These are phyloP conservation scores for Alternaria gansuensis DNA, from an alignment of 2,329 filamentous ascomycete species.

Conservation along the genomic window DNA sequence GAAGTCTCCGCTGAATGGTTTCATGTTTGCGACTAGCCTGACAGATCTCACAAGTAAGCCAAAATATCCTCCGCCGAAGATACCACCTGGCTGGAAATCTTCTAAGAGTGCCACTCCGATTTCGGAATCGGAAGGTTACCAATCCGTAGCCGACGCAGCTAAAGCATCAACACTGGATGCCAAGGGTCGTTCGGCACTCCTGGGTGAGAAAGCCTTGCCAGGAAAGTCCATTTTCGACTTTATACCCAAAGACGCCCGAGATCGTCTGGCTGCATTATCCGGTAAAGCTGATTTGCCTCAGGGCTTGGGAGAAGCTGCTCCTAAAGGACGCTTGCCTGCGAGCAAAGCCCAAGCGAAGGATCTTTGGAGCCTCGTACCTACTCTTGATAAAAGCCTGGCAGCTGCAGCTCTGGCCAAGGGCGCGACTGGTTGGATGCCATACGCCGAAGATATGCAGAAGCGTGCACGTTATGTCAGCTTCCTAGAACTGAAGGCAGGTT, in stretches of 20 bases:
- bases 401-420: conserved; percentile 58
- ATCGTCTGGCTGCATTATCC: conserved; percentile 77
- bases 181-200: conserved; percentile 75
- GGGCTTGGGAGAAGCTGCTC: conserved; percentile 75
- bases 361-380: conserved; percentile 59
- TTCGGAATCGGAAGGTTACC: conserved; percentile 52
- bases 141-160: conserved; percentile 79
- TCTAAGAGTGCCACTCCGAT: conserved; percentile 49
- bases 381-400: conserved; percentile 54
- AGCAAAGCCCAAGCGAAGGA: conserved; percentile 68
- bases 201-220: conserved; percentile 82
- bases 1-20: conserved; percentile 79
- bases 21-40: conserved; percentile 69
- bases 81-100: conserved; percentile 79
- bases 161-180: conserved; percentile 79
- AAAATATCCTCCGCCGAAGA: conserved; percentile 70
- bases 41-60: conserved; percentile 54
- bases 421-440: conserved; percentile 77
- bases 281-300: conserved; percentile 80
- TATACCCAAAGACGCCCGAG: conserved; percentile 78
- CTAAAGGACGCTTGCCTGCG: conserved; percentile 70
- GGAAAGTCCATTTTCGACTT: conserved; percentile 97
- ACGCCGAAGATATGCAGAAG: conserved; percentile 82
- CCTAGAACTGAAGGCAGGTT: conserved; percentile 77
- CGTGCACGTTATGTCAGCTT: conserved; percentile 81